Evolutionary conservation across 805 yeast genomes (phyloP), one percentile per base, ranked within the genome.

Genomic region (Ogataea henricii): DNA sequence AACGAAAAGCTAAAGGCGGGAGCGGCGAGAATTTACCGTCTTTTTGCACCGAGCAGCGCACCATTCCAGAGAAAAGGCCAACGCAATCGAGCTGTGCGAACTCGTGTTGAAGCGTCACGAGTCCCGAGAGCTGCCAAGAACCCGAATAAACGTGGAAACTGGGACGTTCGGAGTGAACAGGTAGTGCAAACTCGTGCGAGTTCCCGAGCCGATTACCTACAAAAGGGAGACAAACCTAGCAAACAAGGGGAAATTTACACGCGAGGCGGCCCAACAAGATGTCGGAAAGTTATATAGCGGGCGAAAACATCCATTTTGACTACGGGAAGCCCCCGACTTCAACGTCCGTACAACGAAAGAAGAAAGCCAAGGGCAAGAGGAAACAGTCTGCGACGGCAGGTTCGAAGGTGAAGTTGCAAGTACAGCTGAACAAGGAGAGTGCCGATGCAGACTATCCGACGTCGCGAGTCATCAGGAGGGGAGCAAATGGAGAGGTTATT

Each of bases 371-470:
- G 47, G 44, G 52, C 49, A 55, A 51, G 33, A 55, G 47, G 50
- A 49, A 48, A 27, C 30, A 27, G 8, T 27, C 27, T 12, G 48
- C 45, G 47, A 9, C 38, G 14, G 17, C 43, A 14, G 36, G 48
- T 9, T 35, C 49, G 27, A 51, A 46, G 33, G 38, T 44, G 43
- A 55, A 56, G 39, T 49, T 47, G 56, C 68, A 76, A 37, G 81
- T 79, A 2, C 74, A 80, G 40, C 56, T 82, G 21, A 76, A 75
- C 58, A 72, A 82, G 56, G 80, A 83, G 12, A 72, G 75, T 33
- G 75, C 78, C 30, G 89, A 83, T n/a, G 74, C 78, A 29, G 89
- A 83, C 13, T 86, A 86, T 59, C 94, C 94, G 2, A 74, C 78
- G 12, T 83, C 90, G 7, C 66, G 94, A 47, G 82, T 86, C 4